Conservation (phyloP, 306 rosid genomes). For the Fagus sylvatica region DNA sequence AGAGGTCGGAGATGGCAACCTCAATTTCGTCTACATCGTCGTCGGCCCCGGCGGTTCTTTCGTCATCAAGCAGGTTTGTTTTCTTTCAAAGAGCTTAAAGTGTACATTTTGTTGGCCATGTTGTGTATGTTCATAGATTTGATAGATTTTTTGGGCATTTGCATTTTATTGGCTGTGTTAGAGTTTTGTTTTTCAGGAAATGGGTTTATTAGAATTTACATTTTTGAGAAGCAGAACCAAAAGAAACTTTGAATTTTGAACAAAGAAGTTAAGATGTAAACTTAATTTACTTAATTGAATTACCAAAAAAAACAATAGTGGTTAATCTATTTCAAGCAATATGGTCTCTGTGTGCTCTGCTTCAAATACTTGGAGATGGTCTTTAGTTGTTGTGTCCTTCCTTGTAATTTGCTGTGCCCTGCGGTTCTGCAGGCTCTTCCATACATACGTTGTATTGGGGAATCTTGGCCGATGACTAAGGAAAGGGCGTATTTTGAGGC, state of each 20-base stretch:
- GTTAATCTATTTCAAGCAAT: no score
- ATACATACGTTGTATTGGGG: slow-evolving; percentile 82
- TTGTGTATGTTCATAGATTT: background rate
- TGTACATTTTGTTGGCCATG: background rate
- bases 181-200: background rate
- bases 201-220: background rate
- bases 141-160: background rate
- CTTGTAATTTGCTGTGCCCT: background rate
- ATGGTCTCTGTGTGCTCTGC: no score
- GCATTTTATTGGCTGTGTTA: background rate
- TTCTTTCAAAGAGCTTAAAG: background rate
- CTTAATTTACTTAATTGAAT: no score
- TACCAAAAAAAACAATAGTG: no score
- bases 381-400: no score
- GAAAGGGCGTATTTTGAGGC: slow-evolving; percentile 92
- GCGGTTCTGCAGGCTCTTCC: slow-evolving; percentile 64
- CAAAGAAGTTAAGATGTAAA: no score
- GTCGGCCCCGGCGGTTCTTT: slow-evolving; percentile 59
- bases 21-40: slow-evolving; percentile 72
- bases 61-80: slow-evolving; percentile 77
- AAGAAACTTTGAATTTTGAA: background rate
- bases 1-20: slow-evolving; percentile 97
- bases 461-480: slow-evolving; percentile 94
- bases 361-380: no score
- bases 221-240: background rate